Base-by-base conservation (phyloP, 2,329 filamentous ascomycete species). In the Cordyceps javanica region DNA sequence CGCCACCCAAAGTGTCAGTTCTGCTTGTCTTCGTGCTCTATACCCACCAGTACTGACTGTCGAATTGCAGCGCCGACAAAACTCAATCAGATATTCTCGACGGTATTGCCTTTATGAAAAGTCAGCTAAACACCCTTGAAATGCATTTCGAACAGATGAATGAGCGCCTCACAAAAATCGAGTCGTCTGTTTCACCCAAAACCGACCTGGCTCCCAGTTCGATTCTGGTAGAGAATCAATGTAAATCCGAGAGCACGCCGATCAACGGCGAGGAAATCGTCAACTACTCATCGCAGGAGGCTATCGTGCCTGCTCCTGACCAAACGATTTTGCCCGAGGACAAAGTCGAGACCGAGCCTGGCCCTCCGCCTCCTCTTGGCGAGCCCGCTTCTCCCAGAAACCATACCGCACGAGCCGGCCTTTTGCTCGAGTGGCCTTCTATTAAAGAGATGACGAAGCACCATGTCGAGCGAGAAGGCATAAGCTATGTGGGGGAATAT, bases 381-480 rank as follows among this genome's bases (percentile, higher is more conserved):
- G 80, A 85, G 62, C 82, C 89, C 14, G 83, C 88, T 2, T 89
- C 96, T 57, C 89, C 91, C 1, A 82, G 86, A 28, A 90, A 96
- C 63, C 93, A 97, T 67, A 95, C 90, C 0, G 97, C 92, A 0
- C 84, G 91, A n/a, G 91, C 91, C 1, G 90, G 94, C 52, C 83
- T 91, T 61, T 76, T 97, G 19, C 75, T 97, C 28, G 78, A 82
- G 48, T 91, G 88, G 85, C 81, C 81, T 0, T 81, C 85, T 0
- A 90, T 94, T 56, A 73, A 78, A 67, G 73, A 79, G 61, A 68
- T 97, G 67, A 84, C 90, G 32, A 77, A 67, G 60, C 72, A 70
- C 50, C 75, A 76, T 26, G 69, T 85, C 56, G 70, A 76, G 23
- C 68, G 68, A 2, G 75, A 80, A 54, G 77, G 76, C 30, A 77